Evolutionary conservation across 768 basidiomycete genomes (phyloP), one percentile per base, ranked within the genome.

Genomic region (Neoboletus brunneissimus): DNA sequence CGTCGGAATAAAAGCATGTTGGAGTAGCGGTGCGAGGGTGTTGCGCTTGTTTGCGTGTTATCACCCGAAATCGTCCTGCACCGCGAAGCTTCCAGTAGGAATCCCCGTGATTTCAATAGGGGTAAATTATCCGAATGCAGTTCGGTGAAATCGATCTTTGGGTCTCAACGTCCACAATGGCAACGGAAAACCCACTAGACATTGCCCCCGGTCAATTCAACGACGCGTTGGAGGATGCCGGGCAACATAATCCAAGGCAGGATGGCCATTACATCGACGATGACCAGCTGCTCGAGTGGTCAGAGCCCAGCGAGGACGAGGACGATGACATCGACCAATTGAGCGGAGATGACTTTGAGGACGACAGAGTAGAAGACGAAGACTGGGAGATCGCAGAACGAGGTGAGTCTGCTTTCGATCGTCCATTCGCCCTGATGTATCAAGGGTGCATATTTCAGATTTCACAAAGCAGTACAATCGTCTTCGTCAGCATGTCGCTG

Each of bases 391-490:
- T 89, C 53, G 82, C 88, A 51, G 91, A 93, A 73, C 75, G 88
- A 81, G 88, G 93, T 87, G 62, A 42, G 79, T 67, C 27, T 47
- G 13, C 43, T 20, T 54, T 13, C 7, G 15, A 35, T 35, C 45
- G 27, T 29, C 45, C 22, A 10, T 38, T 32, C 48, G 23, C 27
- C 35, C 37, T 46, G 37, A 55, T 38, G 23, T 31, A 27, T 55
- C n/a, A 46, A 50, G 13, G 27, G 48, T 27, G 15, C 18, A 57
- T 52, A 55, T 58, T 20, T 48, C 70, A 97, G 97, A 99, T 75
- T 98, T 99, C 65, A 98, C 97, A 34, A 98, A 98, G 73, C 94
- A 98, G 65, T 99, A 91, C 74, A 98, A 98, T 74, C 88, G 97
- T 23, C 78, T 98, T 31, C 79, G 89, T 48, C 95, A 98, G 70